A percentile compares a stretch with the other conserved stretches of the same genome.
Conservation (phyloP, 2,329 filamentous ascomycete species). For the Pseudopithomyces maydicus region DNA sequence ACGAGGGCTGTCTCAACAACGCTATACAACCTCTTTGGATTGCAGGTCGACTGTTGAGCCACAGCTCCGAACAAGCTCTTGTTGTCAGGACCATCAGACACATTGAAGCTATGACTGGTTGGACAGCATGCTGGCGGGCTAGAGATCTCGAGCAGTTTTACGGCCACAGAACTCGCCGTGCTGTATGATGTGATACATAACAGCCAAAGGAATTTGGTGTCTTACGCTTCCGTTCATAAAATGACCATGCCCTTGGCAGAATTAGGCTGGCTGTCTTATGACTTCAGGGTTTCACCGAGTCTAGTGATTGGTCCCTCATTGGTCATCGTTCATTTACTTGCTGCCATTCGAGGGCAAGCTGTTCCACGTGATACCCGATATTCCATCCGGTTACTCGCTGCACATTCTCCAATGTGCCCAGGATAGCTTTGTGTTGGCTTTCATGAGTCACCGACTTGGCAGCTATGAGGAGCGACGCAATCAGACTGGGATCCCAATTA, state of each 20-base stretch:
- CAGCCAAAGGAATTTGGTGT: not conserved
- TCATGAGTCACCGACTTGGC: conserved; percentile 56
- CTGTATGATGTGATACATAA: conserved; percentile 5
- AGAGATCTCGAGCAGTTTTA: conserved; percentile 53
- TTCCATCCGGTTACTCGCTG: conserved; percentile 52
- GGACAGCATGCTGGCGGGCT: conserved; percentile 61
- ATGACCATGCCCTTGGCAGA: too few species aligned
- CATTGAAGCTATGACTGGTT: conserved; percentile 60
- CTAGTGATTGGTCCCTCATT: too few species aligned
- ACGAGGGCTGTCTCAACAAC: conserved; percentile 62
- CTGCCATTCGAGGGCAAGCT: conserved; percentile 24
- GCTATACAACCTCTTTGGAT: conserved; percentile 64
- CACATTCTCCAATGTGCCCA: conserved; percentile 48
- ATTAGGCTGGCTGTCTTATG: too few species aligned
- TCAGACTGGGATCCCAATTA: conserved; percentile 56
- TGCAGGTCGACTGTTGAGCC: conserved; percentile 60
- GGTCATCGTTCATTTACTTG: conserved; percentile 27
- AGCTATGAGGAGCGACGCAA: conserved; percentile 54
- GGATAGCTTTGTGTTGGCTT: conserved; percentile 52
- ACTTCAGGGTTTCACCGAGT: too few species aligned
- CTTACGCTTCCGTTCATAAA: too few species aligned
- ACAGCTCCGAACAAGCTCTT: conserved; percentile 50
- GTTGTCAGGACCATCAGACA: conserved; percentile 53
- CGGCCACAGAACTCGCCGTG: conserved; percentile 27
- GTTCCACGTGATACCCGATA: conserved; percentile 17